phyloP scores from a whole-genome alignment of 164 flowering plant genomes.

The Amborella trichopoda region DNA sequence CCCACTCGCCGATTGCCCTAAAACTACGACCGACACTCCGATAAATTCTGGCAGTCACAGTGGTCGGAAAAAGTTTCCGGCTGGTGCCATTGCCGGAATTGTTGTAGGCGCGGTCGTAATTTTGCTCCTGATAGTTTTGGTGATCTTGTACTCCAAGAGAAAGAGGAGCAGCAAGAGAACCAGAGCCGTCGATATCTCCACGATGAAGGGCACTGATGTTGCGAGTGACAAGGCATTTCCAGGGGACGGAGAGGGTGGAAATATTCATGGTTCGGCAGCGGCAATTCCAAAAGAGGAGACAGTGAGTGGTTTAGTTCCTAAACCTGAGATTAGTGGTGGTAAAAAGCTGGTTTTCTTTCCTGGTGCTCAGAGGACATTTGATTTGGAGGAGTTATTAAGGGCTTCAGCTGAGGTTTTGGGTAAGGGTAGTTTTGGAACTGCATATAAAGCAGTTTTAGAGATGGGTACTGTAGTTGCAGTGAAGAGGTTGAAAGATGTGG shows the following conservation, averaged over 20 bases:
- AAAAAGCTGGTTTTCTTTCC: slow-evolving; percentile 49
- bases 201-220: slow-evolving; percentile 23
- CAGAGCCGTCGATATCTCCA: slow-evolving; percentile 11
- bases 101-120: slow-evolving; percentile 45
- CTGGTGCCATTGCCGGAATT: slow-evolving; percentile 77
- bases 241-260: slow-evolving; percentile 4
- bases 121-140: slow-evolving; percentile 27
- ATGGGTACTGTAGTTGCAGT: slow-evolving; percentile 54
- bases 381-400: slow-evolving; percentile 59
- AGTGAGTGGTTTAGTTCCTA: background rate
- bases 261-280: slow-evolving; percentile 8
- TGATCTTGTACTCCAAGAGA: slow-evolving; percentile 23
- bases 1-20: slow-evolving; percentile 38
- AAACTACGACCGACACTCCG: background rate
- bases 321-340: slow-evolving; percentile 10
- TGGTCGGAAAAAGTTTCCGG: slow-evolving; percentile 34
- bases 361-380: slow-evolving; percentile 24
- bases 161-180: slow-evolving; percentile 19
- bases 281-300: slow-evolving; percentile 7
- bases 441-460: slow-evolving; percentile 73
- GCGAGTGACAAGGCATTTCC: slow-evolving; percentile 10
- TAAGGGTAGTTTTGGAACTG: slow-evolving; percentile 70
- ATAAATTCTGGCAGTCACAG: background rate
- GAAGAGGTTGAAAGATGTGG: slow-evolving; percentile 84
- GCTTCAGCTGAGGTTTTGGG: slow-evolving; percentile 88